Evolutionary conservation across 352 stramenopile genomes (phyloP).

Genomic region (Phytophthora rubi): DNA sequence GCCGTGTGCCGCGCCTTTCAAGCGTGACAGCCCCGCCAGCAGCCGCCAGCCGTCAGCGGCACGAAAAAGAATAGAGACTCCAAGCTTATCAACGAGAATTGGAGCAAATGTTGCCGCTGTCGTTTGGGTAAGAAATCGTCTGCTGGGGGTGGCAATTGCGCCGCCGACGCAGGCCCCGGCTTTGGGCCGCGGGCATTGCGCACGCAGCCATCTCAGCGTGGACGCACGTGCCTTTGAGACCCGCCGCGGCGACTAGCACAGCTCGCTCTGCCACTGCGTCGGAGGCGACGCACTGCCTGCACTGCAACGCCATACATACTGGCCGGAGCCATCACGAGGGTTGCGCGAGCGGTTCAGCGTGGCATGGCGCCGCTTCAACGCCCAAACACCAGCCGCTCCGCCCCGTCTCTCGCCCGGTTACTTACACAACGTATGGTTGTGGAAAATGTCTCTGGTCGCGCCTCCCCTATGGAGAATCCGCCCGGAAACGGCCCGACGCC

Average conservation of each 20-base stretch:
- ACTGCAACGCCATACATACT: neutral
- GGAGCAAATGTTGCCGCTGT: slow-evolving; percentile 3
- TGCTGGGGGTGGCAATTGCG: slow-evolving; percentile 11
- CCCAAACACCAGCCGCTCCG: neutral
- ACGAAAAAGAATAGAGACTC: neutral
- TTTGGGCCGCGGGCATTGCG: slow-evolving; percentile 18
- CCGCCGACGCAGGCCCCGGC: neutral
- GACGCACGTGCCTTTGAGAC: neutral
- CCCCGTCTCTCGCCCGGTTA: slow-evolving; percentile 31
- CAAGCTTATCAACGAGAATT: neutral
- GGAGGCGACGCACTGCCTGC: neutral
- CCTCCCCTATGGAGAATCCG: slow-evolving; percentile 32
- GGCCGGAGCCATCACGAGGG: slow-evolving; percentile 25
- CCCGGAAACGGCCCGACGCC: slow-evolving; percentile 16
- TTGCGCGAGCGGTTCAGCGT: slow-evolving; percentile 19
- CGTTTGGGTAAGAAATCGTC: slow-evolving; percentile 25
- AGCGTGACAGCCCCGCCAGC: neutral
- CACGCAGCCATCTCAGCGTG: slow-evolving; percentile 21
- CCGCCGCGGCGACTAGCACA: too few species aligned
- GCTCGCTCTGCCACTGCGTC: neutral
- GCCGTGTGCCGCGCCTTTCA: slow-evolving; percentile 4
- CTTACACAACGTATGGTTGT: slow-evolving; percentile 41
- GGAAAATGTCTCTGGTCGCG: slow-evolving; percentile 30
- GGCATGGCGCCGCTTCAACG: slow-evolving; percentile 20
- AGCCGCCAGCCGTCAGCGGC: neutral